Base-by-base conservation (phyloP, 2,329 filamentous ascomycete genomes). In the Phialemoniopsis sp. region DNA sequence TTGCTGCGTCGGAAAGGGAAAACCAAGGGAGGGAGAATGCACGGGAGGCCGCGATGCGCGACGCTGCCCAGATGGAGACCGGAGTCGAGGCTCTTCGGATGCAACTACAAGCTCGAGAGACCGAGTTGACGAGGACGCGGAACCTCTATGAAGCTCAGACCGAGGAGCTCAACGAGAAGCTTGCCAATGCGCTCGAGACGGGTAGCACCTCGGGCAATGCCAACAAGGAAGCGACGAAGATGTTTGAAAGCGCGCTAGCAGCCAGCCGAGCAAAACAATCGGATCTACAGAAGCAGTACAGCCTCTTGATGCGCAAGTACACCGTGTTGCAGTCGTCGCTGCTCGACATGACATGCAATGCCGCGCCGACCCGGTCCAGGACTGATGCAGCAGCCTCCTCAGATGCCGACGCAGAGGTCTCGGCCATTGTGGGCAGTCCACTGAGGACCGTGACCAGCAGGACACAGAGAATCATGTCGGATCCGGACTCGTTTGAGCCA, bases 1-100 rank as follows among this genome's bases (percentile, higher is more conserved):
- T 87, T 19, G 75, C 77, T n/a, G 69, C 72, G 13, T 72, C 75
- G 15, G 70, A 87, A 44, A 72, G 78, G 3, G 75, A 80, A 34
- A 76, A 77, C 39, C 81, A 88, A 52, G 76, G 78, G 32, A 73
- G 73, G 33, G 80, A 88, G 49, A 64, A 74, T 28, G 76, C 81
- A 43, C 71, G 78, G 31, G 70, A 81, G 39, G 62, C 63, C 15
- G 72, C 77, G 1, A 69, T 77, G 34, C 70, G 74, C n/a, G 71
- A 76, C 19, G 76, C 79, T 2, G 73, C 77, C 13, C 67, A 76
- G 21, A 70, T 82, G 12, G 70, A 80, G 29, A 76, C 70, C 40
- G 73, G 78, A 37, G 70, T 81, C 7, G 73, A 82, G 46, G 66
- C 73, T 39, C 64, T 85, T 16, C 69, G 71, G 34, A 65, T 81